Base-by-base conservation (phyloP, 306 rosid species). In the Alnus glutinosa region DNA sequence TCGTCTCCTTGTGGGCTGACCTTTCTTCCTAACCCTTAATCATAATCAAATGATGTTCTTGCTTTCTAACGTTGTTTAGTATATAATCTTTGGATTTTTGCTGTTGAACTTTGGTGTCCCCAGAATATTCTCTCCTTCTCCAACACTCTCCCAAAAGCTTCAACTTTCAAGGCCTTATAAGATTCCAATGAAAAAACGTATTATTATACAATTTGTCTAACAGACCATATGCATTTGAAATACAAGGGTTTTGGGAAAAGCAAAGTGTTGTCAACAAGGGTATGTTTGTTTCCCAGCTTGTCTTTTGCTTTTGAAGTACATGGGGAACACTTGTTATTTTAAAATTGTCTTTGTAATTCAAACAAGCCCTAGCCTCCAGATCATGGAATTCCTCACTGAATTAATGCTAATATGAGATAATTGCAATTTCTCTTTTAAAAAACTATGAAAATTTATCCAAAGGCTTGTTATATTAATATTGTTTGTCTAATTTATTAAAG, bases 1-100 rank as follows among this genome's bases (percentile, higher is more conserved):
- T 87, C 97, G 94, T 92, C 90, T 77, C 75, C 73, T 86, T 90
- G 89, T 81, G 97, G 84, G 98, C 98, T 94, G 97, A 94, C 98
- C 90, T 94, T 82, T 76, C 80, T 90, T 86, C 87, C 86, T 19
- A 73, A 77, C 80, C 87, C 88, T 86, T 93, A 89, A 94, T 94
- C 94, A 94, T 92, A 90, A 88, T 94, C 91, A 88, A 94, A 94
- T 94, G 79, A 94, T 94, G 89, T 84, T 89, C 81, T 58, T 83
- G 84, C 87, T 87, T 88, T 91, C 85, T 81, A 79, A 82, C 88
- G 74, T 90, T 88, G 75, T 93, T 91, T 90, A 93, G 15, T 85
- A 78, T 87, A 75, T 80, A 78, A 57, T 42, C 68, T 89, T 94
- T 92, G 98, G 96, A 89, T 2, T 90, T 94, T 94, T 79, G 90